Conservation (phyloP, 1,139 yeast genomes). For the Kurtzmaniella natalensis region DNA sequence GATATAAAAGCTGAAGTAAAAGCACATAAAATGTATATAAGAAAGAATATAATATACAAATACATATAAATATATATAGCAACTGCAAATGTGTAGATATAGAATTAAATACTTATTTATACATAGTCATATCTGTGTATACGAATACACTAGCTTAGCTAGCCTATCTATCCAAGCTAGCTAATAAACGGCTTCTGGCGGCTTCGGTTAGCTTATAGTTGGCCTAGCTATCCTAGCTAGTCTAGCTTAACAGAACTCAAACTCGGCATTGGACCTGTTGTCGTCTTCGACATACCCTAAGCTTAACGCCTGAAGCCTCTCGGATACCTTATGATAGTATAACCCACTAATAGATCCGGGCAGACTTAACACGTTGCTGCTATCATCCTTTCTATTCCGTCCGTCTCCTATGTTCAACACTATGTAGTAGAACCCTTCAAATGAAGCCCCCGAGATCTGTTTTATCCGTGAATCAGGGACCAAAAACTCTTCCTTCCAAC, state of each 20-base stretch:
- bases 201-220: too few species aligned
- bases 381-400: constrained; percentile 10
- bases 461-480: constrained; percentile 76
- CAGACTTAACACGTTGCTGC: constrained; percentile 8
- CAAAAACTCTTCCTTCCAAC: constrained; percentile 90
- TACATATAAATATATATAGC: too few species aligned
- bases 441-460: constrained; percentile 74
- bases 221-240: too few species aligned
- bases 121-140: too few species aligned
- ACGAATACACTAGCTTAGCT: too few species aligned
- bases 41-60: too few species aligned
- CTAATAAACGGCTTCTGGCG: too few species aligned
- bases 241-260: constrained; percentile 18
- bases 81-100: too few species aligned
- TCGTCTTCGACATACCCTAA: constrained; percentile 28
- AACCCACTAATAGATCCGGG: constrained; percentile 72
- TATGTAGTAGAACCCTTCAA: constrained; percentile 88
- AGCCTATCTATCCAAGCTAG: too few species aligned
- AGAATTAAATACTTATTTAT: too few species aligned
- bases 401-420: constrained; percentile 67
- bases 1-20: too few species aligned
- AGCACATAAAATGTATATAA: too few species aligned
- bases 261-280: constrained; percentile 22
- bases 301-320: constrained; percentile 59
- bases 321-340: constrained; percentile 75